Base-by-base conservation (phyloP, 345 rosid genomes). In the Citrus glauca region DNA sequence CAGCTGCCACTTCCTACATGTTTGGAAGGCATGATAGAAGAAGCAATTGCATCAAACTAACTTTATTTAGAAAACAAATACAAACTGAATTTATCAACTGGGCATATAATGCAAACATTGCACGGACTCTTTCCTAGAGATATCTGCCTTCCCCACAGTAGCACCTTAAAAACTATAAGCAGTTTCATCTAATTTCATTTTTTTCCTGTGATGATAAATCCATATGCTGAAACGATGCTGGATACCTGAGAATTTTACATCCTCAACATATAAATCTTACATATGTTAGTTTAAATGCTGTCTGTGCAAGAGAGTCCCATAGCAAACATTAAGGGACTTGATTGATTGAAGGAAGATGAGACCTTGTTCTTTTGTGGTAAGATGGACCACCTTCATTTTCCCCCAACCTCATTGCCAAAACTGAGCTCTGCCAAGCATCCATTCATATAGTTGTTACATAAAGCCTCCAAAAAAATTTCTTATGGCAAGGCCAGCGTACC, bases 1-100 rank as follows among this genome's bases (percentile, higher is more conserved):
- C 98, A 16, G 94, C 94, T 67, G 94, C 94, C 67, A 92, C 89
- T 86, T 91, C 94, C 98, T 95, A 87, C 72, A 75, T 57, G 40
- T 78, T 75, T 80, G 60, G 38, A 66, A 86, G 24, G 28, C 72
- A 64, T 64, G 72, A 69, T 2, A n/a, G 50, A 72, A 68, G 14
- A 67, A 59, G 56, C 67, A 56, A 74, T 19, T 71, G 61, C 60
- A 77, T 77, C 64, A 81, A 69, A 24, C 61, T 32, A 73, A 40
- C 69, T 62, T 74, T 22, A 4, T 37, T 56, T 40, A 69, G 9
- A 69, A 42, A 69, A n/a, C 8, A 78, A 61, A 61, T 67, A 73
- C 25, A 28, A 37, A 45, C 33, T 28, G 19, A 75, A 6, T 33
- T 19, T 68, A 73, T 45, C 57, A 16, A 25, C 8, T 10, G 42